These are phyloP conservation scores for Viridothelium virens DNA, from an alignment of 495 filamentous ascomycete genomes.

Conservation along the genomic window DNA sequence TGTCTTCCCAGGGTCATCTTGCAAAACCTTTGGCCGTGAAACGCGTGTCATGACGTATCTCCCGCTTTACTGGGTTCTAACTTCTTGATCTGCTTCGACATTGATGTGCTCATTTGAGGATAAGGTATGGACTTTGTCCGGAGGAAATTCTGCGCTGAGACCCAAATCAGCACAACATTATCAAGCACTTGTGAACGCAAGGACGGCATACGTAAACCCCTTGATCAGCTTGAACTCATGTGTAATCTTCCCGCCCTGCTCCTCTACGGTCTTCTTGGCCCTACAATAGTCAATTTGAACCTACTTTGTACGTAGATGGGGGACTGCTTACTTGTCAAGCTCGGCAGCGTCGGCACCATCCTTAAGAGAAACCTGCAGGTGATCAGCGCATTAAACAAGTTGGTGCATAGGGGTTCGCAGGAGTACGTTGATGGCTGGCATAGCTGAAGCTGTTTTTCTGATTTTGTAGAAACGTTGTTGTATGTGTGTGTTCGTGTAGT, in stretches of 20 bases:
- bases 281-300: constrained; percentile 36
- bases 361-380: constrained; percentile 68
- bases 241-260: constrained; percentile 71
- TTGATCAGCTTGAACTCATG: constrained; percentile 81
- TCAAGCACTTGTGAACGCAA: constrained; percentile 12
- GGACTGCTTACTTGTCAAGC: constrained; percentile 50
- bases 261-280: constrained; percentile 60
- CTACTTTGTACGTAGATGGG: not conserved
- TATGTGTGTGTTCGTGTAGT: too few relatives aligned
- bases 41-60: not conserved
- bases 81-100: constrained; percentile 65
- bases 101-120: constrained; percentile 60
- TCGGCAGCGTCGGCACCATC: constrained; percentile 51
- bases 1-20: not conserved
- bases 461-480: not conserved
- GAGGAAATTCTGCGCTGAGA: constrained; percentile 64
- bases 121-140: constrained; percentile 54
- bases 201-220: constrained; percentile 70
- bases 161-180: constrained; percentile 6
- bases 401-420: constrained; percentile 11
- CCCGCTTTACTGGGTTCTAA: constrained; percentile 59
- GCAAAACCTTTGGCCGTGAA: not conserved
- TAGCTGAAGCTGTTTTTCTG: not conserved
- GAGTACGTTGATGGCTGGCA: constrained; percentile 22
- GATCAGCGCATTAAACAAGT: constrained; percentile 9